Conservation (phyloP, 306 rosid species). For the Hippophae rhamnoides region DNA sequence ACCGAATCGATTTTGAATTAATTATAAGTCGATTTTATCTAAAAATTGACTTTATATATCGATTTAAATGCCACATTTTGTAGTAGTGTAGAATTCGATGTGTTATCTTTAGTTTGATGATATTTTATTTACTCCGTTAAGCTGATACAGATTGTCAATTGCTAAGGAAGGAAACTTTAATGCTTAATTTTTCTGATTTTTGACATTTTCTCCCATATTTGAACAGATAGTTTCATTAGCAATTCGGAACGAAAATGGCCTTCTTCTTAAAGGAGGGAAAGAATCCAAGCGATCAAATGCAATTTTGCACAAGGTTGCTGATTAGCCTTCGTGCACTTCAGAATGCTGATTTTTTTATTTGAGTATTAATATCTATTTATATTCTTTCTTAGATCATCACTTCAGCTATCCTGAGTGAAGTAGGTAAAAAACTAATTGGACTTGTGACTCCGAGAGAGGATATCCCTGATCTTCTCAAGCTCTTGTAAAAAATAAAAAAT, state of each 20-base stretch:
- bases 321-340: not conserved
- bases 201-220: conserved; percentile 17
- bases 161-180: not conserved
- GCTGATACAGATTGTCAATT: too few species aligned
- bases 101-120: too few species aligned
- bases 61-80: too few species aligned
- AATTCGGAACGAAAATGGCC: conserved; percentile 81
- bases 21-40: too few species aligned
- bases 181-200: not conserved
- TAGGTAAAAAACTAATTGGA: conserved; percentile 70
- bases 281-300: conserved; percentile 76
- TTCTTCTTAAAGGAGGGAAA: conserved; percentile 90
- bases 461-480: conserved; percentile 78
- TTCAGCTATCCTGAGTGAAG: conserved; percentile 53
- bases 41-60: too few species aligned
- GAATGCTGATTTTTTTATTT: not conserved
- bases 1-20: too few species aligned
- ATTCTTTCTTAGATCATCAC: conserved; percentile 53
- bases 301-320: conserved; percentile 64
- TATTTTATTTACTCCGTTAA: too few species aligned
- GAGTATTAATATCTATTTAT: conserved; percentile 10
- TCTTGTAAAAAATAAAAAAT: not conserved
- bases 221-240: conserved; percentile 80
- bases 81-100: too few species aligned
- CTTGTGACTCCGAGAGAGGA: conserved; percentile 82